Base-by-base conservation (phyloP, 75 land plant genomes). In the Adiantum capillusveneris region DNA sequence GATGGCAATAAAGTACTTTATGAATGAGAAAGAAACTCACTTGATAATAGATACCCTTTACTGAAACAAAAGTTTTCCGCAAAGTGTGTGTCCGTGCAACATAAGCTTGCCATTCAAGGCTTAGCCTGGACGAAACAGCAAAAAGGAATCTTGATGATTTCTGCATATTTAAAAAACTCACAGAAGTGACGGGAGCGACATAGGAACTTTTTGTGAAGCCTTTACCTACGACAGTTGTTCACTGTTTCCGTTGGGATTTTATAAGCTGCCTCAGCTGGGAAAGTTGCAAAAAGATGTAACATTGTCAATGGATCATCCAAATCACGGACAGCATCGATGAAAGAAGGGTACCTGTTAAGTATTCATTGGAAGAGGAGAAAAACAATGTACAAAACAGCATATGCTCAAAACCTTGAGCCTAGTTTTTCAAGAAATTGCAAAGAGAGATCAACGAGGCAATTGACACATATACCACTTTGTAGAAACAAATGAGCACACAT, bases 51-150 rank as follows among this genome's bases (percentile, higher is more conserved):
- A 95, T 79, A 6, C 99, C 99, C 57, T 90, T 95, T 11, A 95
- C 92, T 24, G 92, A 84, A 31, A 95, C 67, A 41, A 95, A 95
- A 1, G 81, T 76, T 57, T 90, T 90, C 19, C 92, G 69, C 26
- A 95, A 65, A 26, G 74, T 75, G 64, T 87, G 88, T 7, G 84
- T 84, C 0, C 88, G 85, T 41, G 86, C 79, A 24, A 90, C 70
- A 63, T 79, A 90, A 7, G 92, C 97, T 65, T 90, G 99, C 99
- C 99, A 95, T 60, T 90, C 97, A 55, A 90, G 88, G 48, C 88
- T 71, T 70, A 94, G 73, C 68, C 91, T 92, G 63, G 17, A 44
- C n/a, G 44, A 44, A 58, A 36, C 21, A 58, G 31, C 3, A 16
- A 53, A 53, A 53, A 53, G 14, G 2, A 26, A 22, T 2, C 2